Conservation (phyloP, 495 filamentous ascomycete genomes). For the Talaromyces ruber region DNA sequence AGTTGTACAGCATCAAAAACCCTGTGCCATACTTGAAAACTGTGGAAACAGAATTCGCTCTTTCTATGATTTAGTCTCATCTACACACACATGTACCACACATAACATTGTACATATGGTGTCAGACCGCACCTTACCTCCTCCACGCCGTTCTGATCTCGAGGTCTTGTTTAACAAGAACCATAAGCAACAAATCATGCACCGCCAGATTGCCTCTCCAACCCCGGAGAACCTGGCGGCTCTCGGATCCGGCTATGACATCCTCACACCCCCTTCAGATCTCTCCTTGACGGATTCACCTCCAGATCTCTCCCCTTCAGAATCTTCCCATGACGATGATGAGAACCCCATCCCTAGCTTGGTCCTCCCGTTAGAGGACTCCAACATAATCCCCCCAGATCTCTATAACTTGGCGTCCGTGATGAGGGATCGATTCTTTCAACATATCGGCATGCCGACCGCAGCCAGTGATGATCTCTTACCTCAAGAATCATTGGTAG, state of each 20-base stretch:
- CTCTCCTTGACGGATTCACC: neutral
- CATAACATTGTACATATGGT: neutral
- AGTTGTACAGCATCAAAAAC: neutral
- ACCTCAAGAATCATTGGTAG: neutral
- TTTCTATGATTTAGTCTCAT: neutral
- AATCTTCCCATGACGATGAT: neutral
- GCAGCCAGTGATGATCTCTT: neutral
- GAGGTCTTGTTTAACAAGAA: neutral
- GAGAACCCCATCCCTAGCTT: neutral
- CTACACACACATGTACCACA: neutral
- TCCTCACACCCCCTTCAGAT: neutral
- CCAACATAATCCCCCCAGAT: neutral
- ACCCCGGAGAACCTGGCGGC: neutral
- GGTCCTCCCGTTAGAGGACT: conserved; percentile 1
- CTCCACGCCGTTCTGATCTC: neutral
- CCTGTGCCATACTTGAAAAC: neutral
- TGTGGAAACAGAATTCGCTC: neutral
- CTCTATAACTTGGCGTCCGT: conserved; percentile 1
- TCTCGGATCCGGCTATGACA: conserved; percentile 1
- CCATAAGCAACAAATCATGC: neutral
- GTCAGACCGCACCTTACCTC: neutral
- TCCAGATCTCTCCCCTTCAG: neutral
- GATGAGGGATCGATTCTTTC: conserved; percentile 1
- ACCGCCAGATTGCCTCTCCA: neutral
- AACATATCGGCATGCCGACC: conserved; percentile 1